Percentiles rank a stretch among this genome's conserved stretches.
phyloP scores from a whole-genome alignment of 1,139 yeast genomes.

The Hanseniaspora sp. region DNA sequence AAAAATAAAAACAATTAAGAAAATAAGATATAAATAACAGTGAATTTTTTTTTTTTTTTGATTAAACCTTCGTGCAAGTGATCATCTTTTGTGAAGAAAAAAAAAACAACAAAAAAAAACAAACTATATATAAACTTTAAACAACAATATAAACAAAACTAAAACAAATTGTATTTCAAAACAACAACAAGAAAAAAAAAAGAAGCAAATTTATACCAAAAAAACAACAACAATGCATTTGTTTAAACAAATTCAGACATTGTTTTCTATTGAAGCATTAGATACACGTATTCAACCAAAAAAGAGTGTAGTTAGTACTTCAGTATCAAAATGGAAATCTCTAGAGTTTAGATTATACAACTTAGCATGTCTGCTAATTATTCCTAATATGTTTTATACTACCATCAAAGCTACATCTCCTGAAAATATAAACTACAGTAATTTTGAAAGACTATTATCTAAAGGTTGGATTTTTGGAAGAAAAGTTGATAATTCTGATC shows the following conservation, averaged over 20 bases:
- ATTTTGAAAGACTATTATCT: conserved; percentile 49
- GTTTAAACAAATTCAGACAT: conserved; percentile 24
- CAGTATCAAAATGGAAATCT: conserved; percentile 56
- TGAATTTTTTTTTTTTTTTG: not conserved
- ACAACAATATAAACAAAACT: too few species aligned
- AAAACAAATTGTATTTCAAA: too few species aligned
- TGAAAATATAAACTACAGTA: conserved; percentile 62
- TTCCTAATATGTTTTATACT: conserved; percentile 72
- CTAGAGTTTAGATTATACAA: conserved; percentile 60
- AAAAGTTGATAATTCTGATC: conserved; percentile 80
- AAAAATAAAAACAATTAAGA: not conserved
- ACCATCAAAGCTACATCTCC: conserved; percentile 75
- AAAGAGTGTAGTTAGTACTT: conserved; percentile 23
- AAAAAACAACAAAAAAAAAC: too few species aligned
- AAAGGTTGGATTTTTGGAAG: conserved; percentile 71
- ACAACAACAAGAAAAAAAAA: too few species aligned
- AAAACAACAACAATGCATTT: not conserved
- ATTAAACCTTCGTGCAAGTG: too few species aligned
- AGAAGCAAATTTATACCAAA: too few species aligned
- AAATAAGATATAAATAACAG: not conserved
- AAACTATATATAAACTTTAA: too few species aligned
- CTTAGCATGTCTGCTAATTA: conserved; percentile 37
- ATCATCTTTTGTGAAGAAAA: too few species aligned
- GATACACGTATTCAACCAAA: conserved; percentile 50
- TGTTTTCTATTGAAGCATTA: conserved; percentile 64